phyloP scores from a whole-genome alignment of 345 rosid species.

The Excoecaria agallocha region DNA sequence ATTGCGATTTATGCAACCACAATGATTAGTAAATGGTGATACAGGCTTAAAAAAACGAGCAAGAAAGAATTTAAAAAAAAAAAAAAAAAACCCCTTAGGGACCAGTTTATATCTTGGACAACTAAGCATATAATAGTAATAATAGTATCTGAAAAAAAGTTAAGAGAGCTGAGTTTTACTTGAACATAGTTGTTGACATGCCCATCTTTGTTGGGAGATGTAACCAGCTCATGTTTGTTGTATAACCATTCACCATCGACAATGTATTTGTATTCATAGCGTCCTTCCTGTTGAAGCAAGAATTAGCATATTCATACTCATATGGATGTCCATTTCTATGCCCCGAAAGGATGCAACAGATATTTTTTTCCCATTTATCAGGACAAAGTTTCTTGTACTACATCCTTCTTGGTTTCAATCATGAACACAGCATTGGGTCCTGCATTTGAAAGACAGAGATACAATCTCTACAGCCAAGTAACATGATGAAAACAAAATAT shows the following conservation, averaged over 20 bases:
- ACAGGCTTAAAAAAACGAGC: background rate
- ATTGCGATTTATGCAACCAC: background rate
- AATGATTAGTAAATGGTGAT: background rate
- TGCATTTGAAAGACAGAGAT: background rate
- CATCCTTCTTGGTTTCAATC: background rate
- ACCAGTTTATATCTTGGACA: no score
- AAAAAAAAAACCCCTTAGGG: no score
- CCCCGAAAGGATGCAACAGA: background rate
- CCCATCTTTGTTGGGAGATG: constrained; percentile 70
- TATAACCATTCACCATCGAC: constrained; percentile 76
- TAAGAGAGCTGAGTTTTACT: constrained; percentile 35
- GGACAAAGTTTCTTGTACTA: no score
- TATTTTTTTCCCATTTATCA: background rate
- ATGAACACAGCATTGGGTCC: background rate
- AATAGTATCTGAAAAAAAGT: background rate
- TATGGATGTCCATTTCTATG: background rate
- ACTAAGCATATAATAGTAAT: no score
- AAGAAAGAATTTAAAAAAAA: background rate
- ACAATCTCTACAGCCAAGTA: background rate
- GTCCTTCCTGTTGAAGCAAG: constrained; percentile 68
- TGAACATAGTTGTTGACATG: constrained; percentile 71
- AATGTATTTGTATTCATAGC: constrained; percentile 85
- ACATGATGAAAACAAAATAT: no score
- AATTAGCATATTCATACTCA: background rate
- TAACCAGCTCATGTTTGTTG: constrained; percentile 57